Percentiles rank a stretch among this genome's conserved stretches.
phyloP scores from a whole-genome alignment of 2,329 filamentous ascomycete genomes.

The Hymenoscyphus fraxineus region DNA sequence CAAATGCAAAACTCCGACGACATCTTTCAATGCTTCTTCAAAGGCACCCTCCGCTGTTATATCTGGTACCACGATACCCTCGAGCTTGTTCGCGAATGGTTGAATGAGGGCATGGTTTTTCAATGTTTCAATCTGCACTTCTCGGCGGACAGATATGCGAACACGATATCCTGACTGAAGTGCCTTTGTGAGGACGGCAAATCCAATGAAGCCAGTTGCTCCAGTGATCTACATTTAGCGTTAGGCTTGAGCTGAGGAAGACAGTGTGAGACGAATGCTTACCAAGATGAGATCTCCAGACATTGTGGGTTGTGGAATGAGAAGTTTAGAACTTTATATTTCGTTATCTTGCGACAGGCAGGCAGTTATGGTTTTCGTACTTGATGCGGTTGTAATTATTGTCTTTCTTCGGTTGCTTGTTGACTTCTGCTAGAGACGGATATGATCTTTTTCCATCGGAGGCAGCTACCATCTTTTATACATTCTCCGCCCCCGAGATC shows the following conservation, averaged over 20 bases:
- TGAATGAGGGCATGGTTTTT: constrained; percentile 10
- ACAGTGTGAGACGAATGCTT: not conserved
- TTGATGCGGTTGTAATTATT: not conserved
- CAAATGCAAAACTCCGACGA: constrained; percentile 15
- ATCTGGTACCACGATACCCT: constrained; percentile 14
- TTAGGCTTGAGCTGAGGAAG: not conserved
- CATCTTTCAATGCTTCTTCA: constrained; percentile 12
- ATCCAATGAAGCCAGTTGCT: constrained; percentile 21
- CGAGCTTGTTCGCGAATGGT: constrained; percentile 3
- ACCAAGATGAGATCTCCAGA: constrained; percentile 19
- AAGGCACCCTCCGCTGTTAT: constrained; percentile 16
- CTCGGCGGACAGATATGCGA: constrained; percentile 17
- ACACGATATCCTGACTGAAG: constrained; percentile 16
- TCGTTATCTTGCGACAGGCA: too few species aligned
- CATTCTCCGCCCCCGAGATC: not conserved
- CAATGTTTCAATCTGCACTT: constrained; percentile 6
- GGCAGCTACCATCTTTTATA: not conserved
- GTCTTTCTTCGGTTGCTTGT: not conserved
- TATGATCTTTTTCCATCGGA: not conserved
- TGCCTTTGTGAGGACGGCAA: constrained; percentile 14
- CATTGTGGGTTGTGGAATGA: constrained; percentile 5
- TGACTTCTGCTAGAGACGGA: not conserved
- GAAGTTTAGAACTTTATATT: not conserved
- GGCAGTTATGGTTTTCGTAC: not conserved
- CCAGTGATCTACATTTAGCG: constrained; percentile 18